phyloP scores from a whole-genome alignment of 257 asterid genomes.

The Verbena officinalis region DNA sequence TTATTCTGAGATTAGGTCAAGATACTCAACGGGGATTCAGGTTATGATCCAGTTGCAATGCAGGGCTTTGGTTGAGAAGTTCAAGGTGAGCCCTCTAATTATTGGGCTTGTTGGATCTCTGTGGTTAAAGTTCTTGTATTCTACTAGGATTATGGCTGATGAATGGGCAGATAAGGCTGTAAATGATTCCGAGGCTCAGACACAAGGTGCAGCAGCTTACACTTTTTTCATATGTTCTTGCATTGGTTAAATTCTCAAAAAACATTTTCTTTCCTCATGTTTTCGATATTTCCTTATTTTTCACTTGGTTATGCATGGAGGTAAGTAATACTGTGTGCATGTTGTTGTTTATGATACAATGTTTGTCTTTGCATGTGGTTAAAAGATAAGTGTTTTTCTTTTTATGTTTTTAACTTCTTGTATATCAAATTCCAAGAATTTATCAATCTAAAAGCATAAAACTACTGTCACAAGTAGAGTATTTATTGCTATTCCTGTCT shows the following conservation, averaged over 20 bases:
- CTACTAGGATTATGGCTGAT: slow-evolving; percentile 55
- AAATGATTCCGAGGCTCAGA: slow-evolving; percentile 63
- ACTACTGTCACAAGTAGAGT: neutral
- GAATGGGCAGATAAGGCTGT: slow-evolving; percentile 72
- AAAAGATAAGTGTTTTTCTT: neutral
- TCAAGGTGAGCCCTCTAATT: slow-evolving; percentile 63
- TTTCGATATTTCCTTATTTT: neutral
- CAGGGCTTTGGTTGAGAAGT: slow-evolving; percentile 72
- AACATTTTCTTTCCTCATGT: neutral
- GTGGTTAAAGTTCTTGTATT: slow-evolving; percentile 71
- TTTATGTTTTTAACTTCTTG: neutral
- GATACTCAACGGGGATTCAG: slow-evolving; percentile 71
- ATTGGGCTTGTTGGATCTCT: slow-evolving; percentile 64
- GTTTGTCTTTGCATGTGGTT: neutral
- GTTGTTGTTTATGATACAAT: neutral
- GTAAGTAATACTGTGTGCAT: neutral
- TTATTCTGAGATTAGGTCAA: slow-evolving; percentile 53
- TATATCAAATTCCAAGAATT: neutral
- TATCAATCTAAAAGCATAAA: neutral
- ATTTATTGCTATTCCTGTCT: neutral
- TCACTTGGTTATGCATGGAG: neutral
- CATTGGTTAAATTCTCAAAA: slow-evolving; percentile 1
- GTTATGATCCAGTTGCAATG: slow-evolving; percentile 79
- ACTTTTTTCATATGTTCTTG: slow-evolving; percentile 13
- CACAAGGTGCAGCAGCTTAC: slow-evolving; percentile 43